These are phyloP conservation scores for Lachancea nothofagi DNA, from an alignment of 805 yeast genomes.

Conservation along the genomic window DNA sequence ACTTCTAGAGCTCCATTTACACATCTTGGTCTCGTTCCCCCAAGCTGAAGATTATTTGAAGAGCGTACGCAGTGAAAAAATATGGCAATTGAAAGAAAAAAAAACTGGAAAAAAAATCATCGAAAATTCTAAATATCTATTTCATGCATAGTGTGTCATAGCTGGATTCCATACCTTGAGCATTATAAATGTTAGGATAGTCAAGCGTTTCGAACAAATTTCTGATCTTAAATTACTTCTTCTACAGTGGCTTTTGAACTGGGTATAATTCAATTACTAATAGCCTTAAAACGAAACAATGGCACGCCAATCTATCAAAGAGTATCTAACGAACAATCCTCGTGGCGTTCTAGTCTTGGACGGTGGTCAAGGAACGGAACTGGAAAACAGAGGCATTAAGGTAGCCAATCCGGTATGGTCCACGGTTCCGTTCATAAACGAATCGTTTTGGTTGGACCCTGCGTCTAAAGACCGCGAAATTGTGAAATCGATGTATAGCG, in stretches of 20 bases:
- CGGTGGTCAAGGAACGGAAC: constrained; percentile 63
- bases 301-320: constrained; percentile 13
- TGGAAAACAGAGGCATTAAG: constrained; percentile 44
- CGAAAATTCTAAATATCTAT: not conserved
- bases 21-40: not conserved
- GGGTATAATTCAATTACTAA: not conserved
- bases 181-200: too few species aligned
- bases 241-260: too few species aligned
- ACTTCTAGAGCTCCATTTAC: constrained; percentile 6
- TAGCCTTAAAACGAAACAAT: too few species aligned
- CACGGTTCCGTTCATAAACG: constrained; percentile 42
- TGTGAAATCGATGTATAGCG: constrained; percentile 44
- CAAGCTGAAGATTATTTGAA: too few species aligned
- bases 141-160: too few species aligned
- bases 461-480: constrained; percentile 35
- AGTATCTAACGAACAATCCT: constrained; percentile 13
- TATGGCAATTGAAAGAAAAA: too few species aligned
- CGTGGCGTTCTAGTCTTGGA: constrained; percentile 36
- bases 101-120: not conserved
- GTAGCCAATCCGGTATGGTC: constrained; percentile 56
- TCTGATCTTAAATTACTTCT: too few species aligned
- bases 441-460: constrained; percentile 20
- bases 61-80: too few species aligned
- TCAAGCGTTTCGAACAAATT: not conserved
- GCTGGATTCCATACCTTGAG: too few species aligned